Percentiles rank a stretch among this genome's conserved stretches.
Evolutionary conservation across 2,329 filamentous ascomycete species (phyloP).

Genomic region (Botrytis aclada): DNA sequence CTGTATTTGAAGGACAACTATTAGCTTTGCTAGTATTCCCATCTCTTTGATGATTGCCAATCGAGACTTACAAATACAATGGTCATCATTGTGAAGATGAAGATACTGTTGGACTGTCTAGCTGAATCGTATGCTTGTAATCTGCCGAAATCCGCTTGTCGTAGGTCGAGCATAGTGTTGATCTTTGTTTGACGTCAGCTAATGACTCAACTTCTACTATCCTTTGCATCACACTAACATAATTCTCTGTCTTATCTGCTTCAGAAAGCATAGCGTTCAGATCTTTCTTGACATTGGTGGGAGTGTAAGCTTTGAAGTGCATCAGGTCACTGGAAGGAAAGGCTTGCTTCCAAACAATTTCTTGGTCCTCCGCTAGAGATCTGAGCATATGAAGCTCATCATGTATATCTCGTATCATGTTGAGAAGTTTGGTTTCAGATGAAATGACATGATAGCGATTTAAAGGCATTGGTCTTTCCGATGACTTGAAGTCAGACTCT

Average conservation of each 20-base stretch:
- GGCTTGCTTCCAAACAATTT: conserved; percentile 28
- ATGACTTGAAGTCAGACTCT: background rate
- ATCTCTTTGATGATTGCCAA: background rate
- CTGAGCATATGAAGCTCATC: conserved; percentile 50
- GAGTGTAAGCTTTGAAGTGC: conserved; percentile 29
- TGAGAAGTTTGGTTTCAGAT: conserved; percentile 42
- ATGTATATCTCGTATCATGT: conserved; percentile 47
- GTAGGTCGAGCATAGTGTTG: conserved; percentile 56
- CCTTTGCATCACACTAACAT: conserved; percentile 57
- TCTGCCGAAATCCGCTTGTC: conserved; percentile 33
- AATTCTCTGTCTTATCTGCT: conserved; percentile 27
- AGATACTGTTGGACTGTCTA: conserved; percentile 36
- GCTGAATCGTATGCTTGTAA: conserved; percentile 32
- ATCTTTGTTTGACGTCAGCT: conserved; percentile 41
- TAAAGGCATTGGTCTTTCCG: background rate
- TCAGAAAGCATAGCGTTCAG: conserved; percentile 28
- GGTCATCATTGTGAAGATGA: conserved; percentile 39
- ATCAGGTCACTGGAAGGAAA: conserved; percentile 23
- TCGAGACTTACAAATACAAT: conserved; percentile 31
- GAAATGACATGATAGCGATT: conserved; percentile 5
- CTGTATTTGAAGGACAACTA: background rate
- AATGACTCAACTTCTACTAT: conserved; percentile 56
- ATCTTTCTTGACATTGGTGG: conserved; percentile 29
- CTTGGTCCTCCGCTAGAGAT: conserved; percentile 40
- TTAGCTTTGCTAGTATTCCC: background rate